Conservation (phyloP, 257 asterid genomes). For the Primulina tabacum region DNA sequence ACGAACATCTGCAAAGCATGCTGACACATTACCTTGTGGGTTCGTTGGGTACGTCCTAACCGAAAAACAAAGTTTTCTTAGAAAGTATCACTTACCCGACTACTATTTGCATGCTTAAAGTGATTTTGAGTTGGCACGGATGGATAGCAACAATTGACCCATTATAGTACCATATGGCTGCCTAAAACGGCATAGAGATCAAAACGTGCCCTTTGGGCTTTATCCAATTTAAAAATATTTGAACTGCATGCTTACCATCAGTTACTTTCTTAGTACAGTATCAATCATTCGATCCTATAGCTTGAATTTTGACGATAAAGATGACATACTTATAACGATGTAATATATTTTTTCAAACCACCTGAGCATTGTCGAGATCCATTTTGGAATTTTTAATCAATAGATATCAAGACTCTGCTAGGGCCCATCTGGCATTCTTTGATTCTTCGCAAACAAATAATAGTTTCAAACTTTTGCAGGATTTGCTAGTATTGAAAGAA, state of each 20-base stretch:
- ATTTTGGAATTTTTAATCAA: not conserved
- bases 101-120: no score
- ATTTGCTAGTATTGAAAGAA: slow-evolving; percentile 80
- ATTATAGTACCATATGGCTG: no score
- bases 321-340: not conserved
- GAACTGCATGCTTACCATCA: not conserved
- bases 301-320: not conserved
- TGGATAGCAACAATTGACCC: no score
- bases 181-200: no score
- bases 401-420: not conserved
- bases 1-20: not conserved
- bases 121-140: no score
- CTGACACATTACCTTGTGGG: not conserved
- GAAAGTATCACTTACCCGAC: not conserved
- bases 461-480: slow-evolving; percentile 38
- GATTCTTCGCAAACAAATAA: not conserved
- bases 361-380: not conserved
- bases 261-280: not conserved
- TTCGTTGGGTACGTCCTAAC: not conserved
- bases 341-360: not conserved
- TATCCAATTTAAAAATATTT: no score
- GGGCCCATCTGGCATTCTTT: not conserved
- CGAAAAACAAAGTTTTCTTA: not conserved
- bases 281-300: not conserved
- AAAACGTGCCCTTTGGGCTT: no score